phyloP scores from a whole-genome alignment of 2,329 filamentous ascomycete genomes.

The Cladophialophora carrionii region DNA sequence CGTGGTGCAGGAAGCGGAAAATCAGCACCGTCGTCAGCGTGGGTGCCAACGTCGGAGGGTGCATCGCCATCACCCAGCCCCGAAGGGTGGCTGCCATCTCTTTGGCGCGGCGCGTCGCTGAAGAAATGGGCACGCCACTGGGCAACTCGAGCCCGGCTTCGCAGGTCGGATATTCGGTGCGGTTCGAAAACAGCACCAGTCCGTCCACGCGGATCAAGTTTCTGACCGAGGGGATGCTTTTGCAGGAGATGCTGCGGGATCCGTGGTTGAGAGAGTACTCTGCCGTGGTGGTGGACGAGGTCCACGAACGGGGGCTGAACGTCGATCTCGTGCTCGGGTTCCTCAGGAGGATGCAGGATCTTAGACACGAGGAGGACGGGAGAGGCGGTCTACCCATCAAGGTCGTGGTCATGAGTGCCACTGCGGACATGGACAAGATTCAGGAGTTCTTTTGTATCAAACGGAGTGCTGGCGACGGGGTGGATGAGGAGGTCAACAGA shows the following conservation, averaged over 20 bases:
- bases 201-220: constrained; percentile 86
- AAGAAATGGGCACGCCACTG: constrained; percentile 72
- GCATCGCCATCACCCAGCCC: constrained; percentile 92
- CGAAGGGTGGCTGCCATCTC: constrained; percentile 91
- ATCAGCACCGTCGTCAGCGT: constrained; percentile 27
- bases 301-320: constrained; percentile 93
- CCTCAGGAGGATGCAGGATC: constrained; percentile 71
- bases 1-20: constrained; percentile 68
- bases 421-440: constrained; percentile 81
- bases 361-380: constrained; percentile 44
- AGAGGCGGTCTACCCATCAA: constrained; percentile 77
- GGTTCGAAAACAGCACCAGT: constrained; percentile 88
- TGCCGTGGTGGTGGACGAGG: constrained; percentile 90
- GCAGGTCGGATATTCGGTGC: constrained; percentile 87
- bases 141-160: constrained; percentile 61
- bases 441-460: constrained; percentile 67
- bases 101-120: constrained; percentile 81
- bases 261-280: constrained; percentile 82
- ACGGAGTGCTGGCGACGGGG: background rate
- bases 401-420: constrained; percentile 95
- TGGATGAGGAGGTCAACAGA: background rate
- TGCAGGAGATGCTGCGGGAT: constrained; percentile 90
- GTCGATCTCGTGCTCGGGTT: constrained; percentile 91
- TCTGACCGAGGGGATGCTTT: constrained; percentile 91
- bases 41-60: constrained; percentile 63